These are phyloP conservation scores for Trichosanthes cucumerina DNA, from an alignment of 306 rosid genomes.

Conservation along the genomic window DNA sequence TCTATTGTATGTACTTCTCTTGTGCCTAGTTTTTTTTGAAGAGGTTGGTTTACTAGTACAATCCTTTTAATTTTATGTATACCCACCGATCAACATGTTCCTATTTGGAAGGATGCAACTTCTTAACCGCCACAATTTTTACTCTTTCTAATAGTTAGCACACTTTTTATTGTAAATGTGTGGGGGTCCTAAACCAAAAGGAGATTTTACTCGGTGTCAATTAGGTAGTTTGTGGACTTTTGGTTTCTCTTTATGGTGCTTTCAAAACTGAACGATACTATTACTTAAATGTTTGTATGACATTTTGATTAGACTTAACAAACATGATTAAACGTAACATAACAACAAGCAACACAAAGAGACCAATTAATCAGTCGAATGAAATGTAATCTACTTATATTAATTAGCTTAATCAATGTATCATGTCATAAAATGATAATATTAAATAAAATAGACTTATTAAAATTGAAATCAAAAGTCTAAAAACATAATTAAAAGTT, in stretches of 20 bases:
- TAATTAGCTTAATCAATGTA: background rate
- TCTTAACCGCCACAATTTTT: background rate
- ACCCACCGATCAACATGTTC: constrained; percentile 1
- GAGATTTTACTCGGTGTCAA: background rate
- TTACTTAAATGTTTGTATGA: background rate
- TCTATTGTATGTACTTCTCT: background rate
- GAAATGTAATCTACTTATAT: background rate
- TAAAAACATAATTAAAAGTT: too few relatives aligned
- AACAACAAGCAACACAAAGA: background rate
- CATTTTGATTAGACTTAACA: background rate
- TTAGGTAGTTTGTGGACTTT: background rate
- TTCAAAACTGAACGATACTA: background rate
- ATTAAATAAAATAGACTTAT: background rate
- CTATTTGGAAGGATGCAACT: constrained; percentile 3
- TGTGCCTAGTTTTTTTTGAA: background rate
- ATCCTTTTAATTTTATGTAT: background rate
- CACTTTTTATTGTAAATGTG: background rate
- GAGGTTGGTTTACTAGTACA: background rate
- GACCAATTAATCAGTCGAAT: background rate
- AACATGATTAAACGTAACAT: background rate
- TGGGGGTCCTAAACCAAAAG: background rate
- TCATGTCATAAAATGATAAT: too few relatives aligned
- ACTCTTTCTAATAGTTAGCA: background rate
- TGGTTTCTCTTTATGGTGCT: background rate
- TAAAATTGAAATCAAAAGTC: too few relatives aligned